Conservation (phyloP, 768 basidiomycete species). For the Rhodotorula kratochvilovae region DNA sequence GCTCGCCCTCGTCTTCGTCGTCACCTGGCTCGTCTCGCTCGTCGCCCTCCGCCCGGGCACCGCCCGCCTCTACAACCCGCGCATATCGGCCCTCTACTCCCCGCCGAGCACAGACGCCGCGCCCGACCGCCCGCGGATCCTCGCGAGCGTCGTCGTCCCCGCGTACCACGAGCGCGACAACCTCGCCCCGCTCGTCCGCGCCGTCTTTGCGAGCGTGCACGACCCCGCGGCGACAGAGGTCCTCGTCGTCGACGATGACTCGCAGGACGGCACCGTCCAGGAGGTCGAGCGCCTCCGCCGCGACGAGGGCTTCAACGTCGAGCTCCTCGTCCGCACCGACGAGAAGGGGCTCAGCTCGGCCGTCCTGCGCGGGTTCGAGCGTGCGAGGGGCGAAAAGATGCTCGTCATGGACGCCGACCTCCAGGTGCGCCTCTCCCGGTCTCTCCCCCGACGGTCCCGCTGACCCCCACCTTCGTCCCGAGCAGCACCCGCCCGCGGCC, state of each 20-base stretch:
- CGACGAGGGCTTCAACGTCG: slow-evolving; percentile 41
- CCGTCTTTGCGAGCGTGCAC: slow-evolving; percentile 32
- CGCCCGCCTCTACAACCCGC: slow-evolving; percentile 23
- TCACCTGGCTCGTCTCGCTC: slow-evolving; percentile 22
- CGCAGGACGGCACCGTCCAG: slow-evolving; percentile 40
- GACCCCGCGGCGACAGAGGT: slow-evolving; percentile 36
- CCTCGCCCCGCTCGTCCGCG: slow-evolving; percentile 39
- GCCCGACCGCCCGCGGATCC: slow-evolving; percentile 12
- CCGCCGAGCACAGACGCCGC: slow-evolving; percentile 3
- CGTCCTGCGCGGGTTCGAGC: slow-evolving; percentile 42
- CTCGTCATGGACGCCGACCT: slow-evolving; percentile 45
- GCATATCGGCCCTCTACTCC: slow-evolving; percentile 4
- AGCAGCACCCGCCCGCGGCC: slow-evolving; percentile 42
- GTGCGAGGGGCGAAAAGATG: slow-evolving; percentile 38
- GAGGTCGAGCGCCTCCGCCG: slow-evolving; percentile 30
- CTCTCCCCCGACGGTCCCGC: no score
- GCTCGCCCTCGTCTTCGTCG: slow-evolving; percentile 12
- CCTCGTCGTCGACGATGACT: slow-evolving; percentile 44
- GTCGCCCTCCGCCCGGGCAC: slow-evolving; percentile 20
- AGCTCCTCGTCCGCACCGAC: slow-evolving; percentile 36
- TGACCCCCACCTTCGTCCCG: background rate
- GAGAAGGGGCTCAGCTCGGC: slow-evolving; percentile 43
- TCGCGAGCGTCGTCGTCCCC: slow-evolving; percentile 41
- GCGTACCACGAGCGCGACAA: slow-evolving; percentile 43
- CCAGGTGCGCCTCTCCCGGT: slow-evolving; percentile 29